A percentile compares a stretch with the other conserved stretches of the same genome.
Evolutionary conservation across 805 yeast species (phyloP).

Genomic region (Maudiozyma turicensis): DNA sequence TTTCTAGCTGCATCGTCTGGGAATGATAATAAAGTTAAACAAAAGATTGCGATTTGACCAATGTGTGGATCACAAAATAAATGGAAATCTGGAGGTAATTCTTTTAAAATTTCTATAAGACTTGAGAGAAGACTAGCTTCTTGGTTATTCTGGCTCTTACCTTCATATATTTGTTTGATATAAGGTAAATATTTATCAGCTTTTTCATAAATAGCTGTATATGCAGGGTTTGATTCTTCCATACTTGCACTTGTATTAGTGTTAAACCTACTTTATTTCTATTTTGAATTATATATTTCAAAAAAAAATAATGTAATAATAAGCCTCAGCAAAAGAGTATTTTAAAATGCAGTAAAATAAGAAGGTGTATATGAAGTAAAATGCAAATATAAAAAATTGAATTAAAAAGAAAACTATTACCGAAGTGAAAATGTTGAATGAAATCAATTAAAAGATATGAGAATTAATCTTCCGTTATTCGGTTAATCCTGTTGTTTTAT

Average conservation of each 20-base stretch:
- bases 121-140: slow-evolving; percentile 31
- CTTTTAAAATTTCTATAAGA: slow-evolving; percentile 30
- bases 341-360: not conserved
- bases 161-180: slow-evolving; percentile 24
- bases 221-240: not conserved
- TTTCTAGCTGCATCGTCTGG: slow-evolving; percentile 35
- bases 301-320: too few species aligned
- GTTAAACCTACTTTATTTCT: too few species aligned
- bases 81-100: slow-evolving; percentile 31
- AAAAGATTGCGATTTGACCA: slow-evolving; percentile 42
- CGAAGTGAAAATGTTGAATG: too few species aligned
- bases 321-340: too few species aligned
- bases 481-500: too few species aligned
- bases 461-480: too few species aligned
- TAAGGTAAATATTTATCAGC: slow-evolving; percentile 16
- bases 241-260: not conserved
- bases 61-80: slow-evolving; percentile 47
- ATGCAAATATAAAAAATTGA: too few species aligned
- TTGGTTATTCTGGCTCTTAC: slow-evolving; percentile 16
- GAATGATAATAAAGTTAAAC: slow-evolving; percentile 53
- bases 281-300: too few species aligned
- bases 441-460: too few species aligned
- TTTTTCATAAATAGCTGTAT: slow-evolving; percentile 3
- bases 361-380: too few species aligned
- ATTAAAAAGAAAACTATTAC: too few species aligned